phyloP scores from a whole-genome alignment of 306 rosid genomes.

The Vicia villosa region DNA sequence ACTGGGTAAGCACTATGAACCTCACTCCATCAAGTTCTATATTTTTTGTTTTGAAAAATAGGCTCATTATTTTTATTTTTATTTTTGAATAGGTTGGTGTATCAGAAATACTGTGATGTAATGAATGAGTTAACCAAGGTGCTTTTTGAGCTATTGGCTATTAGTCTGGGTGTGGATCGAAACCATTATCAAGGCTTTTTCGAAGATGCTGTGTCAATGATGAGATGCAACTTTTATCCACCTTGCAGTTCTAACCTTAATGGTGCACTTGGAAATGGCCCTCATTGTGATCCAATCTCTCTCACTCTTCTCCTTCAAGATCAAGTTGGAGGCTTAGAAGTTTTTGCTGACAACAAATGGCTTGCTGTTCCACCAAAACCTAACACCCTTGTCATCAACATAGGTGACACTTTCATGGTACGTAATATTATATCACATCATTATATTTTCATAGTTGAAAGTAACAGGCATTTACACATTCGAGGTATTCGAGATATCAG shows the following conservation, averaged over 20 bases:
- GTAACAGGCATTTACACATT: too few species aligned
- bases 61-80: not conserved
- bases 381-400: slow-evolving; percentile 52
- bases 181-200: slow-evolving; percentile 43
- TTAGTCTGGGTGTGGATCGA: slow-evolving; percentile 59
- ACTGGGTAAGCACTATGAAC: slow-evolving; percentile 46
- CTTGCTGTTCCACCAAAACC: slow-evolving; percentile 53
- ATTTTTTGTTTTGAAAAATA: not conserved
- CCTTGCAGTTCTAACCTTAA: slow-evolving; percentile 45
- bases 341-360: slow-evolving; percentile 58
- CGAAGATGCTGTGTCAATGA: slow-evolving; percentile 55
- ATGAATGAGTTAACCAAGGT: slow-evolving; percentile 43
- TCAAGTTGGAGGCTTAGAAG: slow-evolving; percentile 67
- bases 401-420: slow-evolving; percentile 79
- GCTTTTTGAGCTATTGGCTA: slow-evolving; percentile 61
- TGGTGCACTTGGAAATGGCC: slow-evolving; percentile 62
- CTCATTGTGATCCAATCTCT: slow-evolving; percentile 71
- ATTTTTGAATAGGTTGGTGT: slow-evolving; percentile 41
- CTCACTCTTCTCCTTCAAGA: slow-evolving; percentile 74
- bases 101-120: slow-evolving; percentile 61
- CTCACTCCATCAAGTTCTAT: not conserved
- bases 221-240: slow-evolving; percentile 71
- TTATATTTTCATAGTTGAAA: too few species aligned
- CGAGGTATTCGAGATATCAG: too few species aligned
- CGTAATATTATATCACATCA: not conserved